Conservation (phyloP, 306 rosid species). For the Alnus rubra region DNA sequence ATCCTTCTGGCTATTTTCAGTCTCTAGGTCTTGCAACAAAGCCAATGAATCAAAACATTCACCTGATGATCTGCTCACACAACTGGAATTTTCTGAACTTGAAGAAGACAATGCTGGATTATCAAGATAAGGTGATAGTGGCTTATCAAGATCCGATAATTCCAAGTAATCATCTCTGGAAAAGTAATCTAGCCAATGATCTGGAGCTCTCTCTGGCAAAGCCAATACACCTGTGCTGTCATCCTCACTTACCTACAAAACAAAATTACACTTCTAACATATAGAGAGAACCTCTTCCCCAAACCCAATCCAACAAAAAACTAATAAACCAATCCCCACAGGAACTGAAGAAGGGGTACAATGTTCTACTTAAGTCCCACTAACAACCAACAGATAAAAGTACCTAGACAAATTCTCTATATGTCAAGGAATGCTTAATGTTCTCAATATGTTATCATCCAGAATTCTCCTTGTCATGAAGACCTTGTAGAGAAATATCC, state of each 20-base stretch:
- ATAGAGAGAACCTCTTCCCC: slow-evolving; percentile 8
- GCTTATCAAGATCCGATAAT: slow-evolving; percentile 35
- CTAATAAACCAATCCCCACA: not conserved
- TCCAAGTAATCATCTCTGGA: slow-evolving; percentile 43
- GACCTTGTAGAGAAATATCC: not conserved
- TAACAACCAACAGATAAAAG: not conserved
- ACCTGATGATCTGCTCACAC: slow-evolving; percentile 40
- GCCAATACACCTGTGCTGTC: slow-evolving; percentile 3
- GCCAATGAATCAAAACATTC: slow-evolving; percentile 38
- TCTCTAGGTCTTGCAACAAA: slow-evolving; percentile 33
- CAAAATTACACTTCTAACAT: slow-evolving; percentile 8
- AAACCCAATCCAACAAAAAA: not conserved
- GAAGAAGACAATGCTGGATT: slow-evolving; percentile 33
- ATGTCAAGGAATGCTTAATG: not conserved
- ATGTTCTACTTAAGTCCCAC: not conserved
- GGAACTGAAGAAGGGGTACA: not conserved
- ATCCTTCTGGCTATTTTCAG: slow-evolving; percentile 13
- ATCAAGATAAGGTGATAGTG: no score
- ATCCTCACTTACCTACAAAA: slow-evolving; percentile 35
- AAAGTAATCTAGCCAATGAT: not conserved
- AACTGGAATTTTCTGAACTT: slow-evolving; percentile 46
- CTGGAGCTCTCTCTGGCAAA: slow-evolving; percentile 25
- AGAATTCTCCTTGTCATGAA: not conserved
- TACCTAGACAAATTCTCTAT: not conserved
- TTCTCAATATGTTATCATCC: not conserved